Evolutionary conservation across 2,329 filamentous ascomycete species (phyloP).

Genomic region (Beauveria australis): DNA sequence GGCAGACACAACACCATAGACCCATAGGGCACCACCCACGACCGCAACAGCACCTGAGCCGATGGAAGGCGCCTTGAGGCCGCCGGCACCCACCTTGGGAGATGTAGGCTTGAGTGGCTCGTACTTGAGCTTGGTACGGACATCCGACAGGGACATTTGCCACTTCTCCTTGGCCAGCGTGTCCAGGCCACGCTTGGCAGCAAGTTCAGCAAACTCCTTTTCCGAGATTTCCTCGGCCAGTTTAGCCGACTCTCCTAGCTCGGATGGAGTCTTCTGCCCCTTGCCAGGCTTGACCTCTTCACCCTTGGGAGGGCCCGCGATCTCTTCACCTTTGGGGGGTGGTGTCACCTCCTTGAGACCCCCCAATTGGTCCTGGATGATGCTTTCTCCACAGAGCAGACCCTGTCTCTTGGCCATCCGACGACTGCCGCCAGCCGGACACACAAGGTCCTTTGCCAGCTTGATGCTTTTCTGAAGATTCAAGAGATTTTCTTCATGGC

Average conservation of each 20-base stretch:
- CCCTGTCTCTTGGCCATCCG: neutral
- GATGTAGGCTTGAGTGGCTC: neutral
- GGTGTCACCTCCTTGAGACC: neutral
- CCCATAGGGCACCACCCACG: neutral
- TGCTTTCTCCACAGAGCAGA: neutral
- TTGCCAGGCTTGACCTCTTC: neutral
- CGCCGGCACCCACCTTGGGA: neutral
- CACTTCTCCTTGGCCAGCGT: neutral
- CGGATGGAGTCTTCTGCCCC: neutral
- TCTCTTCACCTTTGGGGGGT: neutral
- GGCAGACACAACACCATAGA: neutral
- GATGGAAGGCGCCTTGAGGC: neutral
- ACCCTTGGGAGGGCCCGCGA: neutral
- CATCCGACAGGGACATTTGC: neutral
- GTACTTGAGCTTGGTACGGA: neutral
- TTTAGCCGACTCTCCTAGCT: neutral
- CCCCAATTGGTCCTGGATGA: neutral
- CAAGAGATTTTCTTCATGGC: neutral
- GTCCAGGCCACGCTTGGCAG: neutral
- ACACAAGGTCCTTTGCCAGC: neutral
- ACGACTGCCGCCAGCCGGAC: neutral
- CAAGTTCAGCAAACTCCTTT: neutral
- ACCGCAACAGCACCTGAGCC: neutral
- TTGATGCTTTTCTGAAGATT: neutral
- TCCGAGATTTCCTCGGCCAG: neutral